phyloP scores from a whole-genome alignment of 345 rosid genomes.

The Aquilaria malaccensis region DNA sequence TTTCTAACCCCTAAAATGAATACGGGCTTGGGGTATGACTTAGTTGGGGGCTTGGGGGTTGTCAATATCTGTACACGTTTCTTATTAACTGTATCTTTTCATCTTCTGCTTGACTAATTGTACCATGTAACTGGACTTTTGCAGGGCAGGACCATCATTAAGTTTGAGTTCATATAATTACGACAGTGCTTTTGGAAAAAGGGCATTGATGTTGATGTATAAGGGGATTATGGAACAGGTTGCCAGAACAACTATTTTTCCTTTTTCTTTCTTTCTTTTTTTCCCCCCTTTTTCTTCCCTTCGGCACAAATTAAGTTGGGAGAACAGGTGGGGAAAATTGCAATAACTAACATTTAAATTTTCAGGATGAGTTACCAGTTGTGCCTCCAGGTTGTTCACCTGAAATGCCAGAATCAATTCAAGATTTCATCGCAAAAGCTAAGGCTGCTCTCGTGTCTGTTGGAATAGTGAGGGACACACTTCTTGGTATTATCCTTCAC shows the following conservation, averaged over 20 bases:
- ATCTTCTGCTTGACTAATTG: constrained; percentile 11
- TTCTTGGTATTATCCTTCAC: constrained; percentile 41
- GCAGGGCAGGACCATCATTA: constrained; percentile 82
- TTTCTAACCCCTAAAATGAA: too few species aligned
- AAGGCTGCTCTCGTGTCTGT: constrained; percentile 97
- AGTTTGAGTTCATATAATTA: constrained; percentile 89
- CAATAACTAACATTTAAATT: constrained; percentile 23
- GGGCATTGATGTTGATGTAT: constrained; percentile 89
- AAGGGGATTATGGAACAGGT: constrained; percentile 98
- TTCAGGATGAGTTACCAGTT: constrained; percentile 87
- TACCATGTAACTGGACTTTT: constrained; percentile 19
- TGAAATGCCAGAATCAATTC: constrained; percentile 75
- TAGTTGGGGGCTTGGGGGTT: too few species aligned
- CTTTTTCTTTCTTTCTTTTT: not conserved
- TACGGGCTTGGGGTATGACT: too few species aligned
- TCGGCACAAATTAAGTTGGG: not conserved
- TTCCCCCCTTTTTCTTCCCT: not conserved
- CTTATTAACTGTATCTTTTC: not conserved
- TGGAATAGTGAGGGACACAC: constrained; percentile 93
- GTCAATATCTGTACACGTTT: too few species aligned
- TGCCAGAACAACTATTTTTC: constrained; percentile 7
- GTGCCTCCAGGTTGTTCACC: constrained; percentile 92
- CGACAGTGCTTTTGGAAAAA: constrained; percentile 89
- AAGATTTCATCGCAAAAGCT: constrained; percentile 76
- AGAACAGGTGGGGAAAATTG: constrained; percentile 1